phyloP scores from a whole-genome alignment of 2,329 filamentous ascomycete species.

The Fusarium dlaminii region DNA sequence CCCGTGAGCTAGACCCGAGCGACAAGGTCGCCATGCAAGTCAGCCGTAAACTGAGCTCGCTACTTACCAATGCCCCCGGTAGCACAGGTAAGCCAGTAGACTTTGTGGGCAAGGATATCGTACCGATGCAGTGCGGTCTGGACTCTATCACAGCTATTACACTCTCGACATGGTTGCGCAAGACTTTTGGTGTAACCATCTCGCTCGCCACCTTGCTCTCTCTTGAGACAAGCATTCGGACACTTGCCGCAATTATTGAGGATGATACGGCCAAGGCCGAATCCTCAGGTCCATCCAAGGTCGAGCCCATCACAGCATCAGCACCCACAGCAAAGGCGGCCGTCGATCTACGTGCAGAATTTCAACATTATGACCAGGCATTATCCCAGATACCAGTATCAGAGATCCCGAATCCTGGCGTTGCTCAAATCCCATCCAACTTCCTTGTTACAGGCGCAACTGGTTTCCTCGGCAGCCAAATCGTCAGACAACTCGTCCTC shows the following conservation, averaged over 20 bases:
- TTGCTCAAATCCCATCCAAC: not conserved
- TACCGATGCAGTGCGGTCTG: conserved; percentile 5
- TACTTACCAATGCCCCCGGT: not conserved
- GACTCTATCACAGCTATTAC: conserved; percentile 5
- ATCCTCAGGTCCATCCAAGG: not conserved
- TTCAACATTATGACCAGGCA: not conserved
- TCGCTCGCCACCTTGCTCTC: not conserved
- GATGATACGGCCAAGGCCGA: not conserved
- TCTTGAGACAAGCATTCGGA: not conserved
- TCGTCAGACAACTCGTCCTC: not conserved
- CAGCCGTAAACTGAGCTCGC: not conserved
- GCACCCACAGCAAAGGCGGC: not conserved
- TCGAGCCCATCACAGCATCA: not conserved
- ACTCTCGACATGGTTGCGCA: conserved; percentile 6
- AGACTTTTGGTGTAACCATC: not conserved
- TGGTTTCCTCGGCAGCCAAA: not conserved
- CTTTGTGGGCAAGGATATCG: conserved; percentile 1
- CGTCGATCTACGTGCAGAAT: not conserved
- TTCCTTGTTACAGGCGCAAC: not conserved
- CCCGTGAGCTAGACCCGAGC: not conserved
- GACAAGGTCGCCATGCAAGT: not conserved
- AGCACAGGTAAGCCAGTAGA: not conserved
- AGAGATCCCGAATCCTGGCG: not conserved
- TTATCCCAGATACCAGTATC: not conserved
- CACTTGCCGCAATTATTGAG: not conserved